phyloP scores from a whole-genome alignment of 2,329 filamentous ascomycete genomes.

The Pseudocercospora fijiensis region DNA sequence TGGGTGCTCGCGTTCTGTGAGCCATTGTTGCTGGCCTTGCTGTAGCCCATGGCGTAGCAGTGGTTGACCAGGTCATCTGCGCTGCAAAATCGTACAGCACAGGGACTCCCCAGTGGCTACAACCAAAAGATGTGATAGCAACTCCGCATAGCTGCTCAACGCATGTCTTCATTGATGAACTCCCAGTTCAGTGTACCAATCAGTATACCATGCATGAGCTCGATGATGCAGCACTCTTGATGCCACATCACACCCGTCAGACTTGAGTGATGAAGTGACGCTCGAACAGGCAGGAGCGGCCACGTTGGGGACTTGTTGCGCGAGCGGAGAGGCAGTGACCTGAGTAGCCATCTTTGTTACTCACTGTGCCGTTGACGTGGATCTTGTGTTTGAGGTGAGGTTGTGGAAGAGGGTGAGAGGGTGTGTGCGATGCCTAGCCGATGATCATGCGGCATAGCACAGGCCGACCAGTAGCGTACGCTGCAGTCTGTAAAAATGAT shows the following conservation, averaged over 20 bases:
- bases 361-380: conserved; percentile 13
- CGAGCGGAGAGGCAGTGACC: conserved; percentile 2
- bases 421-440: conserved; percentile 9
- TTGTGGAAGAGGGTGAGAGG: conserved; percentile 13
- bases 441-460: not conserved
- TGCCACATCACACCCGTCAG: not conserved
- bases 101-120: not conserved
- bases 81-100: not conserved
- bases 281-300: not conserved
- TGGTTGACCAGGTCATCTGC: conserved; percentile 15
- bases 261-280: not conserved
- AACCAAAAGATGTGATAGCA: not conserved
- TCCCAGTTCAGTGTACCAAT: not conserved
- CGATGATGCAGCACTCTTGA: not conserved
- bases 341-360: conserved; percentile 25
- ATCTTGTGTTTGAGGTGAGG: conserved; percentile 5
- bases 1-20: conserved; percentile 21
- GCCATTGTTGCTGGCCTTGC: conserved; percentile 19
- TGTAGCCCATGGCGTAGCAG: conserved; percentile 20
- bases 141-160: not conserved
- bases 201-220: not conserved
- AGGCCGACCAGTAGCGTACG: not conserved
- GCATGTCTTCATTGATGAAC: not conserved
- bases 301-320: not conserved
- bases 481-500: not conserved